Evolutionary conservation across 441 rosid species (phyloP).

Genomic region (Manihot esculenta): DNA sequence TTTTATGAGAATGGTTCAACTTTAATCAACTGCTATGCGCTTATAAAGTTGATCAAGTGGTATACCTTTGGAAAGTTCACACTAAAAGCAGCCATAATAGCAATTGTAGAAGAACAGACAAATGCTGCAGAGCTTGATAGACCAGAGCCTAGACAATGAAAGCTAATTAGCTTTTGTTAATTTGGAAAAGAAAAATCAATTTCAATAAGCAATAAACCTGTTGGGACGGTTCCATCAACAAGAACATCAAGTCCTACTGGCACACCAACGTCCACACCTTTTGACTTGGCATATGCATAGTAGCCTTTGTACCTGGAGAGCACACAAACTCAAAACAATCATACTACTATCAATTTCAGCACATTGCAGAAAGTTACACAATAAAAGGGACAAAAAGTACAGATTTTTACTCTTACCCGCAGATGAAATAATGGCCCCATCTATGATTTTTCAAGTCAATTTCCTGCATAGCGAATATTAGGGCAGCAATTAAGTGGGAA

Average conservation of each 20-base stretch:
- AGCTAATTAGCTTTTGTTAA: background rate
- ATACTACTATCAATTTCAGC: background rate
- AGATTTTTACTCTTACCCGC: conserved; percentile 57
- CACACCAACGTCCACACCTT: conserved; percentile 64
- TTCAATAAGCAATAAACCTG: conserved; percentile 43
- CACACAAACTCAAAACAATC: background rate
- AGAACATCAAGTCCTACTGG: conserved; percentile 83
- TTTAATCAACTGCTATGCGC: background rate
- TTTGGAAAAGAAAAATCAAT: no score
- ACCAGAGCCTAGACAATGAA: conserved; percentile 73
- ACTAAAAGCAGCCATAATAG: conserved; percentile 82
- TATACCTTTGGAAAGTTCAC: conserved; percentile 73
- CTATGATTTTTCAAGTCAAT: conserved; percentile 82
- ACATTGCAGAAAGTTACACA: background rate
- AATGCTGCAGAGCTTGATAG: conserved; percentile 97
- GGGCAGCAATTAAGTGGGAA: background rate
- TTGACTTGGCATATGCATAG: conserved; percentile 66
- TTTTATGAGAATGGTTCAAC: no score
- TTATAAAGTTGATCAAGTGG: background rate
- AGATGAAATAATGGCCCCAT: conserved; percentile 97
- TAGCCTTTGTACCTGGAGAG: conserved; percentile 78
- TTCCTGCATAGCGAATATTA: conserved; percentile 44
- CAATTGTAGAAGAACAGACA: conserved; percentile 92
- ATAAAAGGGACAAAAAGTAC: background rate
- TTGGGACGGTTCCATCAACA: conserved; percentile 92